phyloP scores from a whole-genome alignment of 352 stramenopile species.

The Pythium insidiosum region DNA sequence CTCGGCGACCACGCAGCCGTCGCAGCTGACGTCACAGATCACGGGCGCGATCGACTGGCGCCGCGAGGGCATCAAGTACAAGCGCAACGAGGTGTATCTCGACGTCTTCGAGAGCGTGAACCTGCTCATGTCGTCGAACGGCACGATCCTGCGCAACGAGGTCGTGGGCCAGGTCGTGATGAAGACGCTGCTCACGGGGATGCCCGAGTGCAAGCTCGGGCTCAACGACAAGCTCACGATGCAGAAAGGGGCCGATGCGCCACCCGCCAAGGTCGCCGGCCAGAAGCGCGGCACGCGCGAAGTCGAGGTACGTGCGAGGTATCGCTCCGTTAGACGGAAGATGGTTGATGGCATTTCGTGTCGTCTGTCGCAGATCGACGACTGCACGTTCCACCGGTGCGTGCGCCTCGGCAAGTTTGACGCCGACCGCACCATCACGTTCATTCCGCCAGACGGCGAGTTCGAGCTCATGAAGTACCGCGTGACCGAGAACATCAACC shows the following conservation, averaged over 20 bases:
- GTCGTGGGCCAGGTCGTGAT: slow-evolving; percentile 95
- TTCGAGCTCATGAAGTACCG: slow-evolving; percentile 99
- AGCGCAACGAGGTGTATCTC: slow-evolving; percentile 98
- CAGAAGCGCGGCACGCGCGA: slow-evolving; percentile 71
- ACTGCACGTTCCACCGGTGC: slow-evolving; percentile 98
- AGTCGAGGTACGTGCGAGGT: slow-evolving; percentile 45
- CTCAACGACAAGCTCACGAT: slow-evolving; percentile 99
- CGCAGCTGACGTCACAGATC: slow-evolving; percentile 76
- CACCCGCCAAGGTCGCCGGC: slow-evolving; percentile 40
- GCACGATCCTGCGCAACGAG: slow-evolving; percentile 93
- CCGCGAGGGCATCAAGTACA: slow-evolving; percentile 96
- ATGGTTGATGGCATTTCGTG: neutral
- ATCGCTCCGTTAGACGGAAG: too few species aligned
- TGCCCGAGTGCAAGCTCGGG: slow-evolving; percentile 98
- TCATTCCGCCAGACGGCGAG: slow-evolving; percentile 97
- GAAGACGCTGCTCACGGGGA: slow-evolving; percentile 97
- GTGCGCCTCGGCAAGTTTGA: slow-evolving; percentile 98
- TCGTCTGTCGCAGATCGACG: slow-evolving; percentile 84
- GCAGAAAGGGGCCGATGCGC: slow-evolving; percentile 84
- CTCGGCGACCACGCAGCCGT: slow-evolving; percentile 86
- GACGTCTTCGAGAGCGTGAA: slow-evolving; percentile 97
- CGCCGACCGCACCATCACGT: slow-evolving; percentile 94
- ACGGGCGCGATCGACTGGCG: slow-evolving; percentile 88
- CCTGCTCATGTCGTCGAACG: slow-evolving; percentile 92
- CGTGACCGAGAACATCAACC: slow-evolving; percentile 96